phyloP scores from a whole-genome alignment of 768 basidiomycete species.

The Boletales sp. region DNA sequence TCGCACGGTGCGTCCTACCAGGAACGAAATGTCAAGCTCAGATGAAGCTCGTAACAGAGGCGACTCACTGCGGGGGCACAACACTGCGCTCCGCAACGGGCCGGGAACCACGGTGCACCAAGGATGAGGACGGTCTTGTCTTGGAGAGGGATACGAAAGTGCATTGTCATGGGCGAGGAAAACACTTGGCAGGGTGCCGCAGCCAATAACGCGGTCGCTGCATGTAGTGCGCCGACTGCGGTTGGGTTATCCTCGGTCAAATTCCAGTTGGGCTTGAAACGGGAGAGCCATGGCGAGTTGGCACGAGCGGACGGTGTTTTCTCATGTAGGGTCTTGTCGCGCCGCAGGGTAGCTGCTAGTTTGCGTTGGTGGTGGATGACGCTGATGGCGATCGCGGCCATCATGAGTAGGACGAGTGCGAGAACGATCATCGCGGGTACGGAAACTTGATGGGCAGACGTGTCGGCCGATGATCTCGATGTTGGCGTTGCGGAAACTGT shows the following conservation, averaged over 20 bases:
- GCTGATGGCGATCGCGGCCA: conserved; percentile 16
- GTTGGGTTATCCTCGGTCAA: conserved; percentile 4
- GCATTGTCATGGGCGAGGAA: conserved; percentile 20
- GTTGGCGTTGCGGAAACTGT: not conserved
- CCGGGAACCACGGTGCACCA: conserved; percentile 14
- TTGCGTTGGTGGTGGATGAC: conserved; percentile 21
- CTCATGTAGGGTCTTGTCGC: not conserved
- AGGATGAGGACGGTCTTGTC: conserved; percentile 21
- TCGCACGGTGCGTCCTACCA: not conserved
- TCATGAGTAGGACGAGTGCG: conserved; percentile 12
- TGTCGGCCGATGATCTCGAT: not conserved
- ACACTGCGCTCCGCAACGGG: conserved; percentile 5
- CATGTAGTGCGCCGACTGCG: conserved; percentile 22
- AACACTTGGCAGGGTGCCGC: conserved; percentile 23
- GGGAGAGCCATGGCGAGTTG: conserved; percentile 2
- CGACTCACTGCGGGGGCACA: not conserved
- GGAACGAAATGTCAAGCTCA: not conserved
- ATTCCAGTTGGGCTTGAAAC: not conserved
- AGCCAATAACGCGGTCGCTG: conserved; percentile 21
- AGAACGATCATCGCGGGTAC: conserved; percentile 20
- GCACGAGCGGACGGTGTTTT: not conserved
- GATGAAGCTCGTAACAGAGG: no score
- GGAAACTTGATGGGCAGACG: conserved; percentile 9
- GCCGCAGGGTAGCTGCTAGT: not conserved
- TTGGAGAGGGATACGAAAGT: conserved; percentile 15